Conservation (phyloP, 139 green algal species). For the Marvania coccoides region DNA sequence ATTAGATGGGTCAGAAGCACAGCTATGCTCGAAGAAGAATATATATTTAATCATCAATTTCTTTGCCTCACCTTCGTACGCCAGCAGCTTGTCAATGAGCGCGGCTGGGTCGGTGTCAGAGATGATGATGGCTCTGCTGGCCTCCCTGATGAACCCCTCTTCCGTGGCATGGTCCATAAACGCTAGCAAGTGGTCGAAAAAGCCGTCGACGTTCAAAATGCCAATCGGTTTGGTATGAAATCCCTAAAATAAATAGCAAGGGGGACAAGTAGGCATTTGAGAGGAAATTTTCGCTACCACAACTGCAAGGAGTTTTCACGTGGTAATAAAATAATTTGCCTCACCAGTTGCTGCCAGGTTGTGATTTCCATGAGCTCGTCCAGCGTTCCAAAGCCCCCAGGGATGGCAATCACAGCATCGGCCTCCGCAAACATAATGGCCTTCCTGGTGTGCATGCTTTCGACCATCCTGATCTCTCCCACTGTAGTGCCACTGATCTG, state of each 20-base stretch:
- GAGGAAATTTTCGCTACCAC: not conserved
- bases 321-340: too few species aligned
- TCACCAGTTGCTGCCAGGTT: conserved; percentile 73
- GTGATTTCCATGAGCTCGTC: conserved; percentile 79
- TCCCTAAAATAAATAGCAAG: conserved; percentile 17
- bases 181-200: conserved; percentile 56
- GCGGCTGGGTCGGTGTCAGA: conserved; percentile 7
- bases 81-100: conserved; percentile 35
- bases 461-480: conserved; percentile 45
- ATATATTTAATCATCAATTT: not conserved
- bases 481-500: conserved; percentile 35
- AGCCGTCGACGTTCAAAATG: conserved; percentile 62
- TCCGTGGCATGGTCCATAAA: conserved; percentile 55
- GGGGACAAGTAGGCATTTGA: not conserved
- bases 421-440: conserved; percentile 67
- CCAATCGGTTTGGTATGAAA: conserved; percentile 70
- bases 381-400: conserved; percentile 72
- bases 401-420: conserved; percentile 78
- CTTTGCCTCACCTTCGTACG: conserved; percentile 11
- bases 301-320: not conserved
- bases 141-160: conserved; percentile 45
- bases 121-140: conserved; percentile 29
- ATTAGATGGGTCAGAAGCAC: not conserved
- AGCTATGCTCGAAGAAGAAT: not conserved
- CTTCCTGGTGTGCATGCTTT: conserved; percentile 79